Evolutionary conservation across 306 rosid species (phyloP), one percentile per base, ranked within the genome.

Genomic region (Prunus dulcis): DNA sequence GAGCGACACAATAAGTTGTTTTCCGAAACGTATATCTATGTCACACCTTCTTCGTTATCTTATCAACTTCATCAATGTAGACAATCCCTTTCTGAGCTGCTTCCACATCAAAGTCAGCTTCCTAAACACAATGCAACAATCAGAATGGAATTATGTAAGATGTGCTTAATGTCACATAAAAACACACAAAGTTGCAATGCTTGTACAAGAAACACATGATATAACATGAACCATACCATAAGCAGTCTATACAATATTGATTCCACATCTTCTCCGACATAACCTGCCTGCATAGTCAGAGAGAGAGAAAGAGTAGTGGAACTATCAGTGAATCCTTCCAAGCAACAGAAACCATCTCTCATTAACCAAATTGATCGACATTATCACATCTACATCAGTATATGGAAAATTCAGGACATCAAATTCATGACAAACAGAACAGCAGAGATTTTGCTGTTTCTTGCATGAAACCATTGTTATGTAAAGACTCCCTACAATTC

Each of bases 211-310:
- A 45, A 53, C 72, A 46, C 17, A 20, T 66, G 28, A 73, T 22
- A 63, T 32, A 78, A 34, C 50, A 74, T 47, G 19, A 73, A 66
- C 7, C 82, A 53, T 84, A 90, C 92, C 87, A 55, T 25, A 23
- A 90, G 92, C 52, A 90, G 90, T 70, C 84, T 88, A 81, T 84
- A 77, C 79, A 90, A 75, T 70, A 90, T 71, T 58, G 96, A 90
- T 64, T 88, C 96, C 58, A 88, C 92, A 50, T 90, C 96, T 71
- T 90, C 92, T 77, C 96, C 92, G 58, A 84, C 96, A 81, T 90
- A 90, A 74, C 96, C 96, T 32, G 96, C 96, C 92, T 90, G 87
- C 67, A 58, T 51, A 23, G 43, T 17, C 34, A 63, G 46, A 8
- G 23, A 72, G 60, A 32, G 34, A 46, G 15, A 75, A 18, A 52